These are phyloP conservation scores for Viridothelium virens DNA, from an alignment of 495 filamentous ascomycete species.

Conservation along the genomic window DNA sequence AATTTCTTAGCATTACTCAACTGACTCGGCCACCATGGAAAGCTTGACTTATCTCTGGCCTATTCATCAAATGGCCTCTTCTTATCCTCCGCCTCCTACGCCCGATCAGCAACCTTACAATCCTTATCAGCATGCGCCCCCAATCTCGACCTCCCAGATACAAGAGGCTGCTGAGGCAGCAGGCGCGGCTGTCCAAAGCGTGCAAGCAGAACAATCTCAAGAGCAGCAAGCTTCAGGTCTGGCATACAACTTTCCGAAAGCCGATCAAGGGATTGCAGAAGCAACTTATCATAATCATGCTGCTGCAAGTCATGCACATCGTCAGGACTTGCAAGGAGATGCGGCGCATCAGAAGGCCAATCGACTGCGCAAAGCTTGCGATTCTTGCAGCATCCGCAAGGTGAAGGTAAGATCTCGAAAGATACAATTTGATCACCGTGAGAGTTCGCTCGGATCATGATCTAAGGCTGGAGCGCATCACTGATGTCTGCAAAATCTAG, in stretches of 20 bases:
- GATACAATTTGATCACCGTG: not conserved
- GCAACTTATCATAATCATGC: not conserved
- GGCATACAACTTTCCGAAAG: not conserved
- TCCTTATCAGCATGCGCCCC: constrained; percentile 5
- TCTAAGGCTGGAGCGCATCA: not conserved
- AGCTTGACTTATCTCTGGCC: not conserved
- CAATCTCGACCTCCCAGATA: constrained; percentile 1
- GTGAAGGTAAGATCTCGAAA: constrained; percentile 57
- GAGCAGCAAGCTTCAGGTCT: not conserved
- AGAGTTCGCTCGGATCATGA: not conserved
- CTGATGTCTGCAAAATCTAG: constrained; percentile 36
- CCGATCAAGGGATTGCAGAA: not conserved
- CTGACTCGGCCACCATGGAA: not conserved
- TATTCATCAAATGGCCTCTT: constrained; percentile 3
- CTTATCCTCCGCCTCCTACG: not conserved
- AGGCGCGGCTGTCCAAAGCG: not conserved
- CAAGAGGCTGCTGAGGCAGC: not conserved
- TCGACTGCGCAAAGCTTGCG: constrained; percentile 70
- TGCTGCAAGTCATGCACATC: not conserved
- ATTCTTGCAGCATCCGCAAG: constrained; percentile 77
- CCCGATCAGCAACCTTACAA: constrained; percentile 9
- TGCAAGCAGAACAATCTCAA: not conserved
- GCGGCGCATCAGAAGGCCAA: constrained; percentile 33
- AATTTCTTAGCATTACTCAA: not conserved
- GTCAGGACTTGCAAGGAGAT: not conserved